These are phyloP conservation scores for Citrus mangshanensis DNA, from an alignment of 345 rosid genomes.

Conservation along the genomic window DNA sequence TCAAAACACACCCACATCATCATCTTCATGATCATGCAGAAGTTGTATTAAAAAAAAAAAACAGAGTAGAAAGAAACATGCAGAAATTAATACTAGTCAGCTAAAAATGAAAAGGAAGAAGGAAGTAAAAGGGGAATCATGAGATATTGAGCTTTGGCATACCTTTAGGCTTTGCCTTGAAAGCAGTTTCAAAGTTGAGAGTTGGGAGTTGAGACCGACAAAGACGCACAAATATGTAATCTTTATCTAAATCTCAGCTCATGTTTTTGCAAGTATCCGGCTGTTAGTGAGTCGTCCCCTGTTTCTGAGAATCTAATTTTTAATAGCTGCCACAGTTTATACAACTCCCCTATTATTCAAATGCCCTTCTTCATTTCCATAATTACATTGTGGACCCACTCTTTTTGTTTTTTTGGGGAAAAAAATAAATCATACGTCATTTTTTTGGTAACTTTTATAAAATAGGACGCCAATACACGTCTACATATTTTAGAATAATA, in stretches of 20 bases:
- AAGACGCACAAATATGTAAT: background rate
- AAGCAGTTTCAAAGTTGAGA: background rate
- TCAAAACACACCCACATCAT: background rate
- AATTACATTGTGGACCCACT: slow-evolving; percentile 15
- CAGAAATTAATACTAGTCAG: background rate
- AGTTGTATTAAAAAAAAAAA: background rate
- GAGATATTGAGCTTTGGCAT: background rate
- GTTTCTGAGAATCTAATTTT: no score
- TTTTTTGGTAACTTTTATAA: no score
- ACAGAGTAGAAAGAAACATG: background rate
- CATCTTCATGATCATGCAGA: background rate
- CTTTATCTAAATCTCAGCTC: background rate
- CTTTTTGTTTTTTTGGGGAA: background rate
- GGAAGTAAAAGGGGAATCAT: background rate
- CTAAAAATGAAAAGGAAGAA: background rate
- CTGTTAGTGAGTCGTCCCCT: no score
- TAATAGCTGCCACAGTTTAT: background rate
- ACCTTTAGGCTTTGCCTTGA: background rate
- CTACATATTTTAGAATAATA: no score
- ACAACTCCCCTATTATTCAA: background rate
- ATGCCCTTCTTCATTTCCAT: background rate
- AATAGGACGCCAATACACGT: no score
- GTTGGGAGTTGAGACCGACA: background rate
- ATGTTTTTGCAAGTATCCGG: background rate
- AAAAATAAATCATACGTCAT: no score